phyloP scores from a whole-genome alignment of 1,284 basidiomycete species.

The Anthracocystis walkeri region DNA sequence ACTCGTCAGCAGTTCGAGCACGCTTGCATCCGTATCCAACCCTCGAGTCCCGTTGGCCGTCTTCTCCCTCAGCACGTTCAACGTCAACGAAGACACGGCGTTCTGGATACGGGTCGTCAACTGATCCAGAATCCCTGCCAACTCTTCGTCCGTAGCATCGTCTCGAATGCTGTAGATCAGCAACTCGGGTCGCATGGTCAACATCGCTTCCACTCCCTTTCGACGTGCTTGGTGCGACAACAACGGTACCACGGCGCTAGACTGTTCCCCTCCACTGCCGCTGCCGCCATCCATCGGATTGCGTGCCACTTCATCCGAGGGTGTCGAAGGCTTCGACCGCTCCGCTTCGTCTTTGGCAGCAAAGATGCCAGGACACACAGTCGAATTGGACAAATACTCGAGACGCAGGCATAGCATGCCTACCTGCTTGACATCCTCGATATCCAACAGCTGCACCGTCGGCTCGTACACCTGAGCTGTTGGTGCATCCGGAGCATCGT shows the following conservation, averaged over 20 bases:
- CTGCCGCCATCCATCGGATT: slow-evolving; percentile 22
- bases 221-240: slow-evolving; percentile 49
- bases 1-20: slow-evolving; percentile 33
- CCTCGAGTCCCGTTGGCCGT: slow-evolving; percentile 24
- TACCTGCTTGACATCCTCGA: slow-evolving; percentile 82
- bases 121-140: slow-evolving; percentile 60
- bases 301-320: slow-evolving; percentile 26
- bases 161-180: slow-evolving; percentile 63
- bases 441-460: slow-evolving; percentile 76
- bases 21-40: slow-evolving; percentile 15
- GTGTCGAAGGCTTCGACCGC: slow-evolving; percentile 39
- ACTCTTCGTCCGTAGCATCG: slow-evolving; percentile 67
- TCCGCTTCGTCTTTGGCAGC: slow-evolving; percentile 33
- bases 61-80: slow-evolving; percentile 40
- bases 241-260: slow-evolving; percentile 2
- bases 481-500: slow-evolving; percentile 66
- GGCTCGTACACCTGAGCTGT: slow-evolving; percentile 68
- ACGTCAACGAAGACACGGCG: slow-evolving; percentile 46
- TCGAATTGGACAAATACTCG: slow-evolving; percentile 80
- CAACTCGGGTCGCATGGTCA: slow-evolving; percentile 61
- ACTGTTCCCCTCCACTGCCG: background rate
- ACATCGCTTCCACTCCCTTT: slow-evolving; percentile 55
- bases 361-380: slow-evolving; percentile 72
- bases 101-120: slow-evolving; percentile 66
- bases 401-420: slow-evolving; percentile 82